These are phyloP conservation scores for Colletotrichum euphorbiae DNA, from an alignment of 2,329 filamentous ascomycete species.

Conservation along the genomic window DNA sequence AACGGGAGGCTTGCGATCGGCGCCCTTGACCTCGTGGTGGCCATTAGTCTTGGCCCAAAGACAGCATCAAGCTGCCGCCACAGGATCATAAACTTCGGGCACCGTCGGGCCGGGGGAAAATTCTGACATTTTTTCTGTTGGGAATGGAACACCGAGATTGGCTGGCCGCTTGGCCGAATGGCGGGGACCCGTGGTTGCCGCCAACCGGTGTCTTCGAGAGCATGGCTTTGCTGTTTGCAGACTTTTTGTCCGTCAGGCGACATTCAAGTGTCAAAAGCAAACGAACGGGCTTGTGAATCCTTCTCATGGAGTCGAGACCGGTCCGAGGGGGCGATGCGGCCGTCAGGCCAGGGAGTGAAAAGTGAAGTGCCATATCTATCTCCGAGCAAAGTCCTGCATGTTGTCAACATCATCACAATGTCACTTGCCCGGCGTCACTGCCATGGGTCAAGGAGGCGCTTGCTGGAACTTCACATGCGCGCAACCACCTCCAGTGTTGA, in stretches of 20 bases:
- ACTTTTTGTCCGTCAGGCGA: background rate
- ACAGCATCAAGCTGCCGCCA: constrained; percentile 20
- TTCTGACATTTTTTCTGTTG: constrained; percentile 26
- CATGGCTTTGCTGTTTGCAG: constrained; percentile 3
- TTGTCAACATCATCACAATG: background rate
- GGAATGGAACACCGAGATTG: constrained; percentile 14
- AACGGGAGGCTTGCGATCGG: constrained; percentile 21
- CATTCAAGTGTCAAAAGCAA: constrained; percentile 3
- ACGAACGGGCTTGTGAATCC: background rate
- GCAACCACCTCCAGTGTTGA: background rate
- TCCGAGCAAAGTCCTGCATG: background rate
- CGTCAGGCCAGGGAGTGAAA: background rate
- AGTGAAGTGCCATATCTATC: background rate
- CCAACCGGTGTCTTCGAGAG: constrained; percentile 7
- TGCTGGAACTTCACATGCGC: constrained; percentile 28
- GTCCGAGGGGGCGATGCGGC: constrained; percentile 18
- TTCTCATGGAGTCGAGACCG: constrained; percentile 22
- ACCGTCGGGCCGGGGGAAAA: constrained; percentile 10
- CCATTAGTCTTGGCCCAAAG: constrained; percentile 6
- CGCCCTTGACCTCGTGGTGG: constrained; percentile 12
- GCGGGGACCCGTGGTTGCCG: background rate
- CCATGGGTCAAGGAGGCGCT: constrained; percentile 15
- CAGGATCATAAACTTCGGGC: constrained; percentile 15
- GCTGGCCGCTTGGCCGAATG: constrained; percentile 12
- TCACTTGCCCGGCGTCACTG: background rate